Percentiles rank a stretch among this genome's conserved stretches.
Conservation (phyloP, 345 rosid genomes). For the Streptanthus diversifolius region DNA sequence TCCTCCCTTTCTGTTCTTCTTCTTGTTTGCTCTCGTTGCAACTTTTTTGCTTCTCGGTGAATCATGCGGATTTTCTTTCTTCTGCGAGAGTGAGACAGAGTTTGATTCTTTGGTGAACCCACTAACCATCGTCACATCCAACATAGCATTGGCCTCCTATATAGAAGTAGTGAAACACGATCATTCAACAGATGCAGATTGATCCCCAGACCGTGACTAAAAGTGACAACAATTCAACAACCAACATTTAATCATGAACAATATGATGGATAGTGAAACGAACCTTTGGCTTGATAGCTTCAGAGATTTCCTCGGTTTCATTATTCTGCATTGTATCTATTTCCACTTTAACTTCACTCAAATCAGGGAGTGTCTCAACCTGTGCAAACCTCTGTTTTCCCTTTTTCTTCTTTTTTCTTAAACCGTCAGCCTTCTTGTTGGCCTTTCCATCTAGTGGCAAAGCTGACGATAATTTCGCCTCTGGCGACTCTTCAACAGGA, state of each 20-base stretch:
- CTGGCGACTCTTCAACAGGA: conserved; percentile 40
- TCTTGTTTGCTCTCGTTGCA: conserved; percentile 48
- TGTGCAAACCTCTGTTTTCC: conserved; percentile 50
- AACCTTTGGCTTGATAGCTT: conserved; percentile 49
- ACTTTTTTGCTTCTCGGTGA: conserved; percentile 41
- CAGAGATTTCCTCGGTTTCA: conserved; percentile 36
- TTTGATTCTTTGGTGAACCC: conserved; percentile 39
- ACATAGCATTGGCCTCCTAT: conserved; percentile 40
- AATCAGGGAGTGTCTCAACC: conserved; percentile 43
- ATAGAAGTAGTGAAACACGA: conserved; percentile 8
- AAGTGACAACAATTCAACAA: neutral
- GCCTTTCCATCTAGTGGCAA: conserved; percentile 49
- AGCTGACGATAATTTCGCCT: conserved; percentile 38
- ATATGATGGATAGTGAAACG: conserved; percentile 5
- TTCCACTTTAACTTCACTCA: conserved; percentile 35
- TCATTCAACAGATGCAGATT: neutral
- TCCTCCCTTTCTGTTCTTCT: conserved; percentile 89
- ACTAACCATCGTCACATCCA: conserved; percentile 27
- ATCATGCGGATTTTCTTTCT: conserved; percentile 37
- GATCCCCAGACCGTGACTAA: neutral
- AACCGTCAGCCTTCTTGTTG: conserved; percentile 47
- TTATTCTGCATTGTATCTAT: conserved; percentile 33
- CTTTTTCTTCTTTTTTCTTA: conserved; percentile 64
- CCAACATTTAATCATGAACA: neutral
- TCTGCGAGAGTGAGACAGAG: conserved; percentile 39